A percentile compares a stretch with the other conserved stretches of the same genome.
Conservation (phyloP, 139 green algal species). For the Yamagishiella unicocca region DNA sequence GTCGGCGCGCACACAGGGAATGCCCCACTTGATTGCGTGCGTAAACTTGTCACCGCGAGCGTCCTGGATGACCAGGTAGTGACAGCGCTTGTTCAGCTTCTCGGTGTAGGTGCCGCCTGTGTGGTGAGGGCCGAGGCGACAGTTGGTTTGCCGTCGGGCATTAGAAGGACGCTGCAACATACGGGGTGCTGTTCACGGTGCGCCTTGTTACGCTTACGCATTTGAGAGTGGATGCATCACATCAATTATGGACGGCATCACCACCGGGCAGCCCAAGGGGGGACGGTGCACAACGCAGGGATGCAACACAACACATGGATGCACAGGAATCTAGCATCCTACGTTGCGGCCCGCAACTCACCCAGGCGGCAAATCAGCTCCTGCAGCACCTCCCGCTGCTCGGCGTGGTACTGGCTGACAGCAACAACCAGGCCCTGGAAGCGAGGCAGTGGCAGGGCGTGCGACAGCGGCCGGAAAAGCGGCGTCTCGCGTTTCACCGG, state of each 20-base stretch:
- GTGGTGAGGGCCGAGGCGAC: no score
- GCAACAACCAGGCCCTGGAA: background rate
- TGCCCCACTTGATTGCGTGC: constrained; percentile 14
- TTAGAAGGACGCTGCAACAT: no score
- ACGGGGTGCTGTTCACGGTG: no score
- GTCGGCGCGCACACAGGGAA: constrained; percentile 8
- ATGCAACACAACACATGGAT: no score
- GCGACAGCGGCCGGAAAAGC: constrained; percentile 20
- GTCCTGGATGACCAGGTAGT: constrained; percentile 27
- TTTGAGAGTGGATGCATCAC: no score
- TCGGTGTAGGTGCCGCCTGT: constrained; percentile 34
- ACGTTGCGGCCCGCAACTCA: no score
- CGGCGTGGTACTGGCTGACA: constrained; percentile 23
- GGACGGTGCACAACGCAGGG: no score
- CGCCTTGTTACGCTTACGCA: no score
- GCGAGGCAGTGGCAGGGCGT: background rate
- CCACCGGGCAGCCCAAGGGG: no score
- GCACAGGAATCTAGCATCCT: no score
- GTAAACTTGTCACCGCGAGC: constrained; percentile 21
- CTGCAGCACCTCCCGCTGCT: constrained; percentile 26
- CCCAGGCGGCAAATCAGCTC: constrained; percentile 21
- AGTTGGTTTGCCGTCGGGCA: no score
- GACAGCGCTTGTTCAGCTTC: constrained; percentile 17
- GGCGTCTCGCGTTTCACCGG: constrained; percentile 7
- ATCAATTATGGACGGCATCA: no score